Conservation (phyloP, 164 flowering plant species). For the Chloranthus sessilifolius region DNA sequence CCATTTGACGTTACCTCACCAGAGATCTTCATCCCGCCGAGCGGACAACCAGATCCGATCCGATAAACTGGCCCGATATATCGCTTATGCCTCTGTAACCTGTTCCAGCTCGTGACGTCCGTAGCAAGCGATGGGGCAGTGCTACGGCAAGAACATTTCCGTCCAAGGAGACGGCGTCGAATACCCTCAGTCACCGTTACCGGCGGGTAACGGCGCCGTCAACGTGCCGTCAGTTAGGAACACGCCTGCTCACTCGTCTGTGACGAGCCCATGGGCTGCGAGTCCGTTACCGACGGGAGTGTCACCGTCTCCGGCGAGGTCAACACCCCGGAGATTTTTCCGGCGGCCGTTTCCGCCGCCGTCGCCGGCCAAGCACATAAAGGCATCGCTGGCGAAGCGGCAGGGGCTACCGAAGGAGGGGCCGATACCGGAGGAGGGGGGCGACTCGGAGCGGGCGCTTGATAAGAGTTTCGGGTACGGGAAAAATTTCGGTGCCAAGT, state of each 20-base stretch:
- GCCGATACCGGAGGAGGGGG: constrained; percentile 79
- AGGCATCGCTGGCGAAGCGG: constrained; percentile 69
- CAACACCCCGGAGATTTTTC: constrained; percentile 71
- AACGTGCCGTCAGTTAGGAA: constrained; percentile 18
- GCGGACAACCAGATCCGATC: neutral
- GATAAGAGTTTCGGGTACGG: constrained; percentile 91
- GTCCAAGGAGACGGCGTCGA: constrained; percentile 5
- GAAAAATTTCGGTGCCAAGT: constrained; percentile 81
- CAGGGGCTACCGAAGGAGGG: constrained; percentile 57
- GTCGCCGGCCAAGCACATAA: constrained; percentile 95
- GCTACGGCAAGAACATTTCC: constrained; percentile 60
- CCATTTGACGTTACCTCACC: constrained; percentile 1
- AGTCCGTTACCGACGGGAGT: constrained; percentile 80
- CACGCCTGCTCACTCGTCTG: constrained; percentile 41
- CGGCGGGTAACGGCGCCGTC: constrained; percentile 22
- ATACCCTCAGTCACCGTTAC: constrained; percentile 21
- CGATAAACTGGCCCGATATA: constrained; percentile 4
- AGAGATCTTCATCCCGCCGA: neutral
- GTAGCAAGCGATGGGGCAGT: constrained; percentile 60
- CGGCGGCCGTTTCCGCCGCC: constrained; percentile 89
- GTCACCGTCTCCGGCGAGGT: constrained; percentile 63
- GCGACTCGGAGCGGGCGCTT: constrained; percentile 33
- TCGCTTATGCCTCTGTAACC: constrained; percentile 2
- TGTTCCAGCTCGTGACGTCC: neutral
- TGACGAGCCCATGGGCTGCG: constrained; percentile 52